Evolutionary conservation across 2,329 filamentous ascomycete genomes (phyloP).

Genomic region (Escovopsis sp.): DNA sequence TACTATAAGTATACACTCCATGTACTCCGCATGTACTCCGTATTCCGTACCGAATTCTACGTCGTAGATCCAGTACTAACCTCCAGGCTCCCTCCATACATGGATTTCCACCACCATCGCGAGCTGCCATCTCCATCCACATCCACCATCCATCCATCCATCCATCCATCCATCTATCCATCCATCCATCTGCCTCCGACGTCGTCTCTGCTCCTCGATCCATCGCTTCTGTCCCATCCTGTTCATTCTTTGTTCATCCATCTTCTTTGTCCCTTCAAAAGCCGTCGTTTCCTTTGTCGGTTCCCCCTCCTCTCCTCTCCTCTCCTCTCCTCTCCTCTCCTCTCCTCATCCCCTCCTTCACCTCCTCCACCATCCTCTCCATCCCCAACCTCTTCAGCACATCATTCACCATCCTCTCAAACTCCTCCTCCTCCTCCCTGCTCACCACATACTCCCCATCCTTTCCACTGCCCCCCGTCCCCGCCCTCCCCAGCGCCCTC

Average conservation of each 20-base stretch:
- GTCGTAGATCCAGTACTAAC: constrained; percentile 7
- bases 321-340: neutral
- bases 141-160: neutral
- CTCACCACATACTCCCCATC: constrained; percentile 19
- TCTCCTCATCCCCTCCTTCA: neutral
- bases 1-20: too few species aligned
- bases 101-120: neutral
- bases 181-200: too few species aligned
- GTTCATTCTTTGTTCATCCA: too few species aligned
- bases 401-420: constrained; percentile 46
- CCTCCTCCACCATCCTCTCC: constrained; percentile 8
- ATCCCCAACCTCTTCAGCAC: constrained; percentile 36
- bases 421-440: constrained; percentile 39
- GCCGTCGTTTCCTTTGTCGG: too few species aligned
- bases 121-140: too few species aligned
- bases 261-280: too few species aligned
- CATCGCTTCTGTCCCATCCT: too few species aligned
- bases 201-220: too few species aligned
- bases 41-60: constrained; percentile 5
- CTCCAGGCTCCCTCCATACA: neutral
- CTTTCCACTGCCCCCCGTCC: constrained; percentile 19
- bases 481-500: constrained; percentile 22
- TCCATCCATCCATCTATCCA: too few species aligned
- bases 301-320: too few species aligned
- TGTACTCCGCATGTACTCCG: too few species aligned